Evolutionary conservation across 208 protist genomes (phyloP), one percentile per base, ranked within the genome.

Genomic region (Crithidia sp.): DNA sequence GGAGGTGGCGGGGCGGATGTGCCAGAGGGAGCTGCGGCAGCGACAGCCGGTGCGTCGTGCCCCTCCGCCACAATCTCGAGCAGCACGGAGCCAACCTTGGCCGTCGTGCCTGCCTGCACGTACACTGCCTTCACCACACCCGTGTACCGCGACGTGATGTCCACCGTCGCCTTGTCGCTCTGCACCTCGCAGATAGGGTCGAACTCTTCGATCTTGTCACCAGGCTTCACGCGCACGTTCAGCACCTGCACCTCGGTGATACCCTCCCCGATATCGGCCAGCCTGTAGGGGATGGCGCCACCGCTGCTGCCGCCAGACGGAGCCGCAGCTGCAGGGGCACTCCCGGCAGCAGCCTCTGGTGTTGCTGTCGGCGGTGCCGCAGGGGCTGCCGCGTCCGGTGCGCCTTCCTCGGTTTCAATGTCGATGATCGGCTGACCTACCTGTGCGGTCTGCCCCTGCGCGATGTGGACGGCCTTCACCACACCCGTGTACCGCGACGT

Each of bases 201-300:
- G 73, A 98, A 99, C 80, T 99, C 88, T 39, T 93, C 68, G 57
- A 99, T 90, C 2, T 41, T 54, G 77, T 98, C 95, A 14, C 98
- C 98, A 19, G 85, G 80, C 66, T 97, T 97, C 14, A 98, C 90
- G 53, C 65, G 89, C 82, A 98, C 98, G 16, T 91, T 67, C 36
- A 99, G 66, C 43, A 99, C 86, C 77, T 99, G 95, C 72, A 97
- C 96, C 84, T 99, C 90, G 7, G 84, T 83, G 67, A 99, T 99
- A 61, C 98, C 98, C 78, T 99, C 98, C 37, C 98, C 98, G 77
- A 99, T 97, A 75, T 99, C 98, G 13, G 98, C 85, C 76, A 99
- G 77, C 39, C 83, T 89, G 77, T 97, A 98, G 2, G 86, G 79
- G 61, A 91, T 78, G 6, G 55, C 41, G 7, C 16, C 16, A 44